A percentile compares a stretch with the other conserved stretches of the same genome.
phyloP scores from a whole-genome alignment of 2,329 filamentous ascomycete genomes.

The Catunica adiposa region DNA sequence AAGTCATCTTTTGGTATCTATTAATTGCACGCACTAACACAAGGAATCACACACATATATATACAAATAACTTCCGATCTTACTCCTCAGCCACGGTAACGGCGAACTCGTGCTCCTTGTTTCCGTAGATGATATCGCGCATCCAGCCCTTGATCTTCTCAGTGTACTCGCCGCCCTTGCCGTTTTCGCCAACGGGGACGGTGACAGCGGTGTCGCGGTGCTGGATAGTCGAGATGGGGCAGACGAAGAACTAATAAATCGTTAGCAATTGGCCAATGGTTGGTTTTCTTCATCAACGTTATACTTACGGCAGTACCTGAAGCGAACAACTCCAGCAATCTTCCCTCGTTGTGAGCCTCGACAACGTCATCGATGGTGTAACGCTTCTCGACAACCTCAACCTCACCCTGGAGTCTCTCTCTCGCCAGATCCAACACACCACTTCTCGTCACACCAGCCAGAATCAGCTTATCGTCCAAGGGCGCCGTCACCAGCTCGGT shows the following conservation, averaged over 20 bases:
- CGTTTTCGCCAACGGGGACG: constrained; percentile 41
- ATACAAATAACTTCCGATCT: background rate
- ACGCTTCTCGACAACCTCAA: constrained; percentile 63
- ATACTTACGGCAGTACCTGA: constrained; percentile 65
- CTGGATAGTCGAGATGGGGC: constrained; percentile 49
- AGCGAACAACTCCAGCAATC: constrained; percentile 71
- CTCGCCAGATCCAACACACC: constrained; percentile 60
- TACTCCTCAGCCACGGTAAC: constrained; percentile 44
- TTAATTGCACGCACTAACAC: background rate
- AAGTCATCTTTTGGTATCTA: background rate
- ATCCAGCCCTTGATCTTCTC: constrained; percentile 49
- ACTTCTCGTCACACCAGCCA: constrained; percentile 75
- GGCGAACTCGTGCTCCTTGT: constrained; percentile 51
- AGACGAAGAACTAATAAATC: constrained; percentile 46
- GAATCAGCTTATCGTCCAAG: constrained; percentile 64
- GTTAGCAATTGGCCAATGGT: background rate
- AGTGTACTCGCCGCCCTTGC: constrained; percentile 39
- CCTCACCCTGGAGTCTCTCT: constrained; percentile 39
- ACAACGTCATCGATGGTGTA: constrained; percentile 69
- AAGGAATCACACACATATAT: background rate
- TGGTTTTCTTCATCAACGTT: background rate
- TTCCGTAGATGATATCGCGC: constrained; percentile 59
- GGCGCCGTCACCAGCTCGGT: constrained; percentile 68
- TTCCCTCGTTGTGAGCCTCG: constrained; percentile 55
- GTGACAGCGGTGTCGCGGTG: constrained; percentile 47